phyloP scores from a whole-genome alignment of 2,329 filamentous ascomycete species.

The Alternaria hordeiaustralica region DNA sequence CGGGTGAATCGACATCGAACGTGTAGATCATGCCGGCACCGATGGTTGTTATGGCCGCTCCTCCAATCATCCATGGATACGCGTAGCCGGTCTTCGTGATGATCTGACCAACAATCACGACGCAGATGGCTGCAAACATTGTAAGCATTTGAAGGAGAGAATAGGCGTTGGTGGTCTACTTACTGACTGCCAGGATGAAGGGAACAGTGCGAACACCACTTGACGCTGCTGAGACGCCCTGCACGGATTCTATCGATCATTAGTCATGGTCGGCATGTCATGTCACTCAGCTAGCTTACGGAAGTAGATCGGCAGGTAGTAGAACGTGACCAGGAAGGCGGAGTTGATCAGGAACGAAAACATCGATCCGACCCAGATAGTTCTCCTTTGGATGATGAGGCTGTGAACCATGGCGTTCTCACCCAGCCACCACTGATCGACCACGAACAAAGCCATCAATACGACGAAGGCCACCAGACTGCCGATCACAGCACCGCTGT shows the following conservation, averaged over 20 bases:
- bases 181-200: slow-evolving; percentile 44
- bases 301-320: slow-evolving; percentile 60
- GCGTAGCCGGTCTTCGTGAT: slow-evolving; percentile 44
- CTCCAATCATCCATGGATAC: slow-evolving; percentile 41
- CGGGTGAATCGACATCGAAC: slow-evolving; percentile 44
- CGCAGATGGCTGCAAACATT: neutral
- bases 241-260: neutral
- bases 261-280: neutral
- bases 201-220: slow-evolving; percentile 54
- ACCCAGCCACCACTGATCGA: slow-evolving; percentile 45
- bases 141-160: slow-evolving; percentile 9
- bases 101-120: slow-evolving; percentile 5
- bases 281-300: slow-evolving; percentile 43
- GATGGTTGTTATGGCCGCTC: slow-evolving; percentile 40
- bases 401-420: slow-evolving; percentile 52
- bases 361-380: slow-evolving; percentile 42
- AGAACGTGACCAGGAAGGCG: slow-evolving; percentile 48
- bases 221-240: slow-evolving; percentile 40
- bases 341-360: slow-evolving; percentile 46
- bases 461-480: slow-evolving; percentile 53
- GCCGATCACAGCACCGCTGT: slow-evolving; percentile 52
- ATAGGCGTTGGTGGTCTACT: neutral
- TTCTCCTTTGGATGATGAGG: slow-evolving; percentile 49
- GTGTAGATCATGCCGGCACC: slow-evolving; percentile 54
- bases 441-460: slow-evolving; percentile 44